Base-by-base conservation (phyloP, 495 filamentous ascomycete genomes). In the Jackrogersella minutella region DNA sequence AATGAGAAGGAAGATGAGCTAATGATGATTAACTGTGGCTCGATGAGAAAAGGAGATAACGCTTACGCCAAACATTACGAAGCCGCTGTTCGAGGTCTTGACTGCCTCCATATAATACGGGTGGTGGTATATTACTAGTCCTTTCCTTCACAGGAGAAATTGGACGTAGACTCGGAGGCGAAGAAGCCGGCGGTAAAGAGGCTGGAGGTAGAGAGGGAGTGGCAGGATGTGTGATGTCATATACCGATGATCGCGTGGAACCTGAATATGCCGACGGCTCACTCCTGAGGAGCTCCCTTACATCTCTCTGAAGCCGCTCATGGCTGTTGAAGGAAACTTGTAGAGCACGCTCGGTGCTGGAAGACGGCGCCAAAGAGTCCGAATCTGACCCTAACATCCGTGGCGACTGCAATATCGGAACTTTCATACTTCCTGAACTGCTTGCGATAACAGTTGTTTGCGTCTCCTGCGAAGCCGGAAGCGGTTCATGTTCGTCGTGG, bases 1-100 rank as follows among this genome's bases (percentile, higher is more conserved):
- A 70, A 54, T 75, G 76, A 14, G 31, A 31, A 0, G 80, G 81
- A 31, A 77, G 73, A 34, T 57, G 66, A 8, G 80, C 80, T 82
- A 52, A 19, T 40, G 22, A 53, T 14, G 14, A 41, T 74, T 58
- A 73, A 54, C 24, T 7, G 28, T 19, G 21, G 3, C 16, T 13
- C 14, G 34, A 13, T 22, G 6, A 24, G 13, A 36, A 36, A 57
- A 33, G 26, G 17, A 14, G 37, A 31, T 30, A 10, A 33, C 39
- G 14, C 73, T 68, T 68, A 74, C 73, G 69, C 73, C 73, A 76
- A 47, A 76, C 66, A 30, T 54, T 33, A 30, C 62, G 22, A 26
- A 76, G 69, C 24, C 69, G 52, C 26, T 69, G 46, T 14, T 64
- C 46, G 8, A 74, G 52, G 2, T 46, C 43, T 1, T n/a, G 39